Evolutionary conservation across 1,139 yeast genomes (phyloP).

Genomic region (Yamadazyma siamensis): DNA sequence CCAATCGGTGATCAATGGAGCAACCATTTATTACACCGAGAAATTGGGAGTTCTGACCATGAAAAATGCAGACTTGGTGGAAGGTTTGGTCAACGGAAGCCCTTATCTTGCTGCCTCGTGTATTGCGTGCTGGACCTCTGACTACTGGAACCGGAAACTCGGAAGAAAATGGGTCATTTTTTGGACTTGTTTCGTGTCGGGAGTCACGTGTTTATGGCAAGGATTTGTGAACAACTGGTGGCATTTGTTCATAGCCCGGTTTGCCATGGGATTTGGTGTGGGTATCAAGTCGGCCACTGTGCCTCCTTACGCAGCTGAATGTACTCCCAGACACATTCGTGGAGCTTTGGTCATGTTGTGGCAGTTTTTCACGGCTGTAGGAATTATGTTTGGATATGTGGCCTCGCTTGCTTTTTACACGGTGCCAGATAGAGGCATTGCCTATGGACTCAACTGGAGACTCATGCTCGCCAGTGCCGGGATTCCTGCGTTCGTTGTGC

Average conservation of each 20-base stretch:
- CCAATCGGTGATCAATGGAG: conserved; percentile 85
- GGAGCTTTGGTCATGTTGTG: conserved; percentile 85
- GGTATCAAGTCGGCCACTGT: conserved; percentile 83
- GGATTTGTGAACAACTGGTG: conserved; percentile 73
- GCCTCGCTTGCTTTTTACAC: conserved; percentile 58
- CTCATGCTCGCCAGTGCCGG: conserved; percentile 77
- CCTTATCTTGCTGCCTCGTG: conserved; percentile 77
- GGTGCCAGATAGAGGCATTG: conserved; percentile 36
- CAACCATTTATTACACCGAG: conserved; percentile 65
- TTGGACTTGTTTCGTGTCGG: conserved; percentile 63
- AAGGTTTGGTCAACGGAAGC: conserved; percentile 76
- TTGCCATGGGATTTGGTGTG: conserved; percentile 72
- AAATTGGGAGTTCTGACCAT: conserved; percentile 48
- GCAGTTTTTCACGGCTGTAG: conserved; percentile 88
- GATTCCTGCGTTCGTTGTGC: conserved; percentile 66
- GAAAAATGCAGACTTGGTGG: conserved; percentile 60
- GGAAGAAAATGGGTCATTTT: conserved; percentile 79
- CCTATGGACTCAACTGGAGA: conserved; percentile 66
- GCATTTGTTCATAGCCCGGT: conserved; percentile 71
- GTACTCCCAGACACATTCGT: conserved; percentile 71
- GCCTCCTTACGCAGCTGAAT: conserved; percentile 80
- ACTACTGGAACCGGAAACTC: conserved; percentile 56
- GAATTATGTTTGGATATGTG: conserved; percentile 80
- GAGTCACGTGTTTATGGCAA: conserved; percentile 71
- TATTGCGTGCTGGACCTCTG: conserved; percentile 73